Conservation (phyloP, 345 rosid species). For the Populus euphratica region DNA sequence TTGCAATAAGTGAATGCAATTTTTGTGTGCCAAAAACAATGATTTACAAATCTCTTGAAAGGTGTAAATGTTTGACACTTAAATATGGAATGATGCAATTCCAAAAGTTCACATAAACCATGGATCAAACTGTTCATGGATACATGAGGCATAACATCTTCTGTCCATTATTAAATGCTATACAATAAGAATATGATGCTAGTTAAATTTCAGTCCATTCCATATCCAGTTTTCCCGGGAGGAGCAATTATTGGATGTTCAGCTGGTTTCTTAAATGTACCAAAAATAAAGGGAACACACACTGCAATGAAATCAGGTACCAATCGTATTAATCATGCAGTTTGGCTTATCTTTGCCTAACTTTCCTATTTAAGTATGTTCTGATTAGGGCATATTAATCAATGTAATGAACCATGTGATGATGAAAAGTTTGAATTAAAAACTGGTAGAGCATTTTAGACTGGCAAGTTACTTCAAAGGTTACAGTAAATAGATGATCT, state of each 20-base stretch:
- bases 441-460: not conserved
- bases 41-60: not conserved
- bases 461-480: not conserved
- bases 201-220: conserved; percentile 98
- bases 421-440: not conserved
- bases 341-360: not conserved
- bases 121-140: not conserved
- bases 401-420: not conserved
- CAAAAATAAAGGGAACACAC: conserved; percentile 98
- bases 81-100: not conserved
- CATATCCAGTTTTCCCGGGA: conserved; percentile 96
- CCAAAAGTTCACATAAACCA: not conserved
- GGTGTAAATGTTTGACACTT: not conserved
- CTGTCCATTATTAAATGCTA: conserved; percentile 10
- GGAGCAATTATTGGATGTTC: conserved; percentile 96
- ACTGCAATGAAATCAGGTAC: conserved; percentile 98
- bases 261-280: conserved; percentile 95
- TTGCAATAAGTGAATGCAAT: not conserved
- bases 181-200: conserved; percentile 59
- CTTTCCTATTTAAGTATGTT: not conserved
- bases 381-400: not conserved
- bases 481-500: not conserved
- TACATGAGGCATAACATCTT: not conserved
- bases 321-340: not conserved
- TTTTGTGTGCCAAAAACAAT: not conserved